A percentile compares a stretch with the other conserved stretches of the same genome.
Conservation (phyloP, 2,329 filamentous ascomycete species). For the Fusarium tuaranense region DNA sequence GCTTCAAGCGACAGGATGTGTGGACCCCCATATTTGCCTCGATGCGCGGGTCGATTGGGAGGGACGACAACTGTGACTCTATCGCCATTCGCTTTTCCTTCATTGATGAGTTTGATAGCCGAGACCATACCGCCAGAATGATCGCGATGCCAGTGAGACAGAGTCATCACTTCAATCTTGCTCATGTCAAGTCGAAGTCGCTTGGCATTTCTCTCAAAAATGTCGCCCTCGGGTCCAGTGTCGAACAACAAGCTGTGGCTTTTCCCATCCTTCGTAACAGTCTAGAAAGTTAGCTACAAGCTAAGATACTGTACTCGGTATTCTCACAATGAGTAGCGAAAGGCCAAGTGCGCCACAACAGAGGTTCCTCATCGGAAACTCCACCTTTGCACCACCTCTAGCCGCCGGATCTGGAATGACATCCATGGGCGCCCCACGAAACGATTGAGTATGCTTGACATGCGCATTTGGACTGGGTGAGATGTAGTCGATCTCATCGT, state of each 20-base stretch:
- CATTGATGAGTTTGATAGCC: constrained; percentile 61
- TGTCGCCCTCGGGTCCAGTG: constrained; percentile 62
- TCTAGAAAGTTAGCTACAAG: constrained; percentile 46
- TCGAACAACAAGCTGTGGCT: constrained; percentile 56
- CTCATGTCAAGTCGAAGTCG: constrained; percentile 36
- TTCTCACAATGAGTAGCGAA: constrained; percentile 61
- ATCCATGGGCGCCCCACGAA: constrained; percentile 55
- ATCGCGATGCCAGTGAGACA: constrained; percentile 68
- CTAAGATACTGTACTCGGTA: background rate
- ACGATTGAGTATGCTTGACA: constrained; percentile 55
- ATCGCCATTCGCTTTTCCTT: constrained; percentile 45
- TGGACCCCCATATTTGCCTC: constrained; percentile 39
- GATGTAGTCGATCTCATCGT: constrained; percentile 67
- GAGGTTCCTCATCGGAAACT: constrained; percentile 61
- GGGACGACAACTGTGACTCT: constrained; percentile 62
- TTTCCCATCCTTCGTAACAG: constrained; percentile 56
- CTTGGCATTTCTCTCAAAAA: constrained; percentile 62
- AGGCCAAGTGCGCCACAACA: constrained; percentile 67
- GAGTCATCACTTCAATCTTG: constrained; percentile 58
- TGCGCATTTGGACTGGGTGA: constrained; percentile 58
- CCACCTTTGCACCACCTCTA: constrained; percentile 56
- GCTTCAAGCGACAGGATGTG: constrained; percentile 62
- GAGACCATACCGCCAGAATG: constrained; percentile 64
- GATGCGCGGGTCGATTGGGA: constrained; percentile 57
- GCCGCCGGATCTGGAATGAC: constrained; percentile 47